Evolutionary conservation across 257 asterid genomes (phyloP).

Genomic region (Catharanthus roseus): DNA sequence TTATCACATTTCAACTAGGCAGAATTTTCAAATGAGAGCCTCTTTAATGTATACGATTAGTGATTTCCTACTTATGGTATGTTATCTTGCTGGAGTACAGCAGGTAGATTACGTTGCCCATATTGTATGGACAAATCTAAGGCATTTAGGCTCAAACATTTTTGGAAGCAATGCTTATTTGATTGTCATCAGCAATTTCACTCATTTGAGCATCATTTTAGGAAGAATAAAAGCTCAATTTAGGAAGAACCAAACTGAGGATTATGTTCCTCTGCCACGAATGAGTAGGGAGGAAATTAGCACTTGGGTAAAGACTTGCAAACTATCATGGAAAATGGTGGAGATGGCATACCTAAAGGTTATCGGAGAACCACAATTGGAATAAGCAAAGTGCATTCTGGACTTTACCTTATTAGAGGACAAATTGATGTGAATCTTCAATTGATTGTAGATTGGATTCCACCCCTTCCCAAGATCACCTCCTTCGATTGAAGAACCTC

Average conservation of each 20-base stretch:
- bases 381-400: background rate
- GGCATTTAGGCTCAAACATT: background rate
- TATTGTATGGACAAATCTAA: no score
- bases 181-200: background rate
- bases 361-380: background rate
- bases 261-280: background rate
- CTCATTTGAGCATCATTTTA: background rate
- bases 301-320: background rate
- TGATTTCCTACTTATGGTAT: background rate
- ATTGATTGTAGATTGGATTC: no score
- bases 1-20: background rate
- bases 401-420: background rate
- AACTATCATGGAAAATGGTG: background rate
- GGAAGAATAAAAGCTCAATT: background rate
- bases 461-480: no score
- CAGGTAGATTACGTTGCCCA: background rate
- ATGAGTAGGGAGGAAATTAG: background rate
- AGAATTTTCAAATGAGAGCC: background rate
- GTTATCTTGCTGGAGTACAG: background rate
- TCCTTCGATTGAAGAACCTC: no score
- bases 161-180: no score
- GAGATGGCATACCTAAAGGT: background rate
- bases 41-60: background rate
- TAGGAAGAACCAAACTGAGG: background rate
- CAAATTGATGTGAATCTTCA: no score